Evolutionary conservation across 2,329 filamentous ascomycete species (phyloP).

Genomic region (Alternaria triticina): DNA sequence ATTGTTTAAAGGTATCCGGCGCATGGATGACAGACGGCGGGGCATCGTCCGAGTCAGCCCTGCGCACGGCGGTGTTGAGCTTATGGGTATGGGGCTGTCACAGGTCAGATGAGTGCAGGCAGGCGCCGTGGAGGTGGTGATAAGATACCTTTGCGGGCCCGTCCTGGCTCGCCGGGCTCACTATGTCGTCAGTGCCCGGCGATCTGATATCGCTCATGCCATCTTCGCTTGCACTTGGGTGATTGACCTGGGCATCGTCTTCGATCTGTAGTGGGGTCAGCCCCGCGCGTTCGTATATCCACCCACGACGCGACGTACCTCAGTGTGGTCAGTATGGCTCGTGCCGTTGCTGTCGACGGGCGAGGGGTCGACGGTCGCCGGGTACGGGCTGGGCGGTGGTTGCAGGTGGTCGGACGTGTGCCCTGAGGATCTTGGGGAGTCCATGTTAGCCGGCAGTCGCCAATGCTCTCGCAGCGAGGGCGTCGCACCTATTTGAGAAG

Average conservation of each 20-base stretch:
- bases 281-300: slow-evolving; percentile 9
- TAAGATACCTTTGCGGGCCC: slow-evolving; percentile 39
- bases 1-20: slow-evolving; percentile 79
- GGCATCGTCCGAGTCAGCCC: slow-evolving; percentile 72
- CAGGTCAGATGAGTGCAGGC: slow-evolving; percentile 2
- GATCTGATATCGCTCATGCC: slow-evolving; percentile 49
- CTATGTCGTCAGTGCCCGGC: slow-evolving; percentile 43
- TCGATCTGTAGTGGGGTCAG: slow-evolving; percentile 63
- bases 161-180: slow-evolving; percentile 42
- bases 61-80: slow-evolving; percentile 54
- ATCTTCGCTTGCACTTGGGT: slow-evolving; percentile 48
- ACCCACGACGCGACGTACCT: slow-evolving; percentile 48
- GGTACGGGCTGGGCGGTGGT: slow-evolving; percentile 60
- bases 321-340: slow-evolving; percentile 79
- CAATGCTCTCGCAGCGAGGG: slow-evolving; percentile 30
- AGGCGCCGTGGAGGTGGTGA: neutral
- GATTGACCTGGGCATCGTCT: slow-evolving; percentile 72
- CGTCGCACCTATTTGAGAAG: slow-evolving; percentile 54
- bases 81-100: slow-evolving; percentile 50
- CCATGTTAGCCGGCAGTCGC: slow-evolving; percentile 34
- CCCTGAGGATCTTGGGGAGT: slow-evolving; percentile 48
- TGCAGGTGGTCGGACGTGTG: slow-evolving; percentile 56
- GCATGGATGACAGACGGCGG: slow-evolving; percentile 91
- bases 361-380: slow-evolving; percentile 75
- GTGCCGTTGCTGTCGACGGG: slow-evolving; percentile 87